Conservation (phyloP, 345 rosid species). For the Toxicodendron radicans region DNA sequence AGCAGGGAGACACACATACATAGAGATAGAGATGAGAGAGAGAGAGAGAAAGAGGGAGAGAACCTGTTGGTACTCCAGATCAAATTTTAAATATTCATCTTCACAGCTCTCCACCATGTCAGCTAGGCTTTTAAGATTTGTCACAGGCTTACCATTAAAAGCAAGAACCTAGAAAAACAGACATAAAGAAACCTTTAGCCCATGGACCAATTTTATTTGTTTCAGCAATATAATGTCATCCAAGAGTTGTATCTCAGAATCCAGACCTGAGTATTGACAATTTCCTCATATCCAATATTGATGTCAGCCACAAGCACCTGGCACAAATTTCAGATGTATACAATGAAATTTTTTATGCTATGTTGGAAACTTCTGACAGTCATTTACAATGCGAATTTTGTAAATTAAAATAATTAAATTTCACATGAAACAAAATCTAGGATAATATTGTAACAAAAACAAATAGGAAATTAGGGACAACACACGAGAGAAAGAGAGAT, state of each 20-base stretch:
- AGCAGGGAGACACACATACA: background rate
- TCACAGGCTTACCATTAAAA: constrained; percentile 82
- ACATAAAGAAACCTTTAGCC: constrained; percentile 15
- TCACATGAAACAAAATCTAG: background rate
- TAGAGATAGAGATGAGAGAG: background rate
- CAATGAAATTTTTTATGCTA: background rate
- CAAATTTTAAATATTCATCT: constrained; percentile 77
- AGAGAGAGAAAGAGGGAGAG: constrained; percentile 21
- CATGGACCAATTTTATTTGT: constrained; percentile 6
- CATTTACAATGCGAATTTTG: background rate
- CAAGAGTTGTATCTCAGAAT: background rate
- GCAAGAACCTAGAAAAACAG: constrained; percentile 61
- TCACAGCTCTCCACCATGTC: constrained; percentile 80
- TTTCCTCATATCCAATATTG: constrained; percentile 91
- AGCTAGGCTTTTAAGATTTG: constrained; percentile 77
- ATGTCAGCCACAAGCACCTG: constrained; percentile 95
- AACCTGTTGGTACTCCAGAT: constrained; percentile 88
- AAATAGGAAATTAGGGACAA: background rate
- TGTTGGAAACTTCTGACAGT: background rate
- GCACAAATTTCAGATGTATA: constrained; percentile 5
- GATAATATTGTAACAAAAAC: background rate
- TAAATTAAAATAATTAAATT: background rate
- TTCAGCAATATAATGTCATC: constrained; percentile 2
- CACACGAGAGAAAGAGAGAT: constrained; percentile 16
- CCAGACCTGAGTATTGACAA: constrained; percentile 86